Conservation (phyloP, 305 asterid genomes). For the Rubia tinctorum region DNA sequence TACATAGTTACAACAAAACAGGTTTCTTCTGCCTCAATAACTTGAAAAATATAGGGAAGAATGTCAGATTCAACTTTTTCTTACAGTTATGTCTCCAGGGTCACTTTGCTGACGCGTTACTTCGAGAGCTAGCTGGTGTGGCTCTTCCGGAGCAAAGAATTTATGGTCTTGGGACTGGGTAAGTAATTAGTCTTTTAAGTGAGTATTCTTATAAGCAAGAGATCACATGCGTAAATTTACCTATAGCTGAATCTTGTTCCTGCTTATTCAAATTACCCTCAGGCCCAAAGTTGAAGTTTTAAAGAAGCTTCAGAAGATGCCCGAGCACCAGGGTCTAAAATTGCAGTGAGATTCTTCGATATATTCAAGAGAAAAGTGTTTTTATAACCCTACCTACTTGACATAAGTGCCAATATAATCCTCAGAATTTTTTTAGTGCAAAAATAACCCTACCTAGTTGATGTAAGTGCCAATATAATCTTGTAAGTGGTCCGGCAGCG, state of each 20-base stretch:
- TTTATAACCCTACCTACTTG: no score
- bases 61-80: neutral
- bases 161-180: conserved; percentile 94
- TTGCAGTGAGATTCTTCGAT: conserved; percentile 61
- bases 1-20: conserved; percentile 94
- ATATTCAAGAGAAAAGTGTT: no score
- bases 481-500: no score
- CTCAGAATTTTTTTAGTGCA: no score
- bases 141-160: conserved; percentile 74
- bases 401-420: no score
- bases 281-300: conserved; percentile 90
- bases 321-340: conserved; percentile 76
- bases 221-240: neutral
- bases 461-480: no score
- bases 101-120: conserved; percentile 85
- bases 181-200: conserved; percentile 27
- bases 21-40: conserved; percentile 28
- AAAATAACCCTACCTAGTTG: no score
- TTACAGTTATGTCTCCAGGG: conserved; percentile 31
- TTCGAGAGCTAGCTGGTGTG: conserved; percentile 83
- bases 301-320: conserved; percentile 88
- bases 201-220: neutral
- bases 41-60: neutral
- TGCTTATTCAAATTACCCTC: conserved; percentile 22
- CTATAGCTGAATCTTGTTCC: neutral